Evolutionary conservation across 2,329 filamentous ascomycete species (phyloP).

Genomic region (Aspergillus tamarii): DNA sequence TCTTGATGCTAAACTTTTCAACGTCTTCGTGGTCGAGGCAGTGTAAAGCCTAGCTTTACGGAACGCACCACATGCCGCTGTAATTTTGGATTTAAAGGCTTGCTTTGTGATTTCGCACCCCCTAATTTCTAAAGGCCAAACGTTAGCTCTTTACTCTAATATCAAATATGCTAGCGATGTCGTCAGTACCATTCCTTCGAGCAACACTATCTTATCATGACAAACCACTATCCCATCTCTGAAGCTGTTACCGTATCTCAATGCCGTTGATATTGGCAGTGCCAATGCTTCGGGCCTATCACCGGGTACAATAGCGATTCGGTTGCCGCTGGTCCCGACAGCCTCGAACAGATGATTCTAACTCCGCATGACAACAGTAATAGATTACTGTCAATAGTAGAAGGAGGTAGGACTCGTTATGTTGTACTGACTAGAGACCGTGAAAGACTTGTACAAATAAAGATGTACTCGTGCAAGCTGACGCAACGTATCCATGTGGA

Average conservation of each 20-base stretch:
- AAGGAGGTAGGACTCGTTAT: no score
- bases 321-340: background rate
- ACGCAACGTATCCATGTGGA: background rate
- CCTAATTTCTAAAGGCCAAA: background rate
- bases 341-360: background rate
- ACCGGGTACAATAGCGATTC: background rate
- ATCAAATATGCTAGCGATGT: background rate
- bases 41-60: no score
- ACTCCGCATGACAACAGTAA: background rate
- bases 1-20: background rate
- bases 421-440: no score
- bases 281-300: background rate
- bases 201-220: background rate
- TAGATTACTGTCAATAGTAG: background rate
- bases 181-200: background rate
- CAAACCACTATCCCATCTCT: background rate
- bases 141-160: background rate
- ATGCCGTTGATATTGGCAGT: background rate
- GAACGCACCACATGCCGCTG: background rate
- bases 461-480: background rate
- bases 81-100: background rate
- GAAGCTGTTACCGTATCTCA: background rate
- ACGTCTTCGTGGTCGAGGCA: background rate
- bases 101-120: background rate
- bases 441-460: background rate